Percentiles rank a stretch among this genome's conserved stretches.
Conservation (phyloP, 2,329 filamentous ascomycete species). For the Fusarium sarcochroum region DNA sequence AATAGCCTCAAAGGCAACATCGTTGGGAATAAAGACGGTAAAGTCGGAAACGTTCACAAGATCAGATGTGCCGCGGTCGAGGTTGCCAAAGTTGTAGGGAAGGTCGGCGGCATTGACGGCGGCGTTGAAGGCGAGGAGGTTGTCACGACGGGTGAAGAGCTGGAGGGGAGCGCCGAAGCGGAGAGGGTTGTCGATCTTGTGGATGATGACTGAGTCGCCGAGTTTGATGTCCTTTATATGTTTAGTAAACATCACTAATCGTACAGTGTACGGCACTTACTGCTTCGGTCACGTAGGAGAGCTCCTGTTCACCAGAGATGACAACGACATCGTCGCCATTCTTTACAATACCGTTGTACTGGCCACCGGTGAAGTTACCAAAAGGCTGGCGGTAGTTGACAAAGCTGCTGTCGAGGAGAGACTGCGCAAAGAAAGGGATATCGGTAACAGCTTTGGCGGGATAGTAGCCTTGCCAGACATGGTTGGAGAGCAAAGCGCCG, state of each 20-base stretch:
- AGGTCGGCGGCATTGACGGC: conserved; percentile 49
- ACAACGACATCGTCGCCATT: conserved; percentile 52
- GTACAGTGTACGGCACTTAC: too few relatives aligned
- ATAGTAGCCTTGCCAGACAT: conserved; percentile 52
- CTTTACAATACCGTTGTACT: conserved; percentile 54
- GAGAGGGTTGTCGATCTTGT: conserved; percentile 50
- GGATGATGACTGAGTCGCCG: conserved; percentile 49
- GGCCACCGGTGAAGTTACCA: conserved; percentile 55
- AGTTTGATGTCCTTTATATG: conserved; percentile 47
- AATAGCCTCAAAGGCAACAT: conserved; percentile 49
- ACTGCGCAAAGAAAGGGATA: conserved; percentile 50
- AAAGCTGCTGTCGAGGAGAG: conserved; percentile 50
- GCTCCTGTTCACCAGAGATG: conserved; percentile 51
- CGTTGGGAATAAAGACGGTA: conserved; percentile 50
- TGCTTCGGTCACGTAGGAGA: conserved; percentile 53
- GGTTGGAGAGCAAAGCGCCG: conserved; percentile 51
- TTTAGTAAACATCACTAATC: conserved; percentile 11
- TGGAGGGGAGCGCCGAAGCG: conserved; percentile 50
- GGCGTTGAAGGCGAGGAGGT: conserved; percentile 49
- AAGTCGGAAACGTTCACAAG: conserved; percentile 50
- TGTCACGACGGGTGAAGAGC: conserved; percentile 49
- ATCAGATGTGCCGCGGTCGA: conserved; percentile 30
- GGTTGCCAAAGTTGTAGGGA: conserved; percentile 45
- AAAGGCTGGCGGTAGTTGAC: conserved; percentile 53
- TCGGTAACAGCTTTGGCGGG: conserved; percentile 48